These are phyloP conservation scores for Lepraria neglecta DNA, from an alignment of 495 filamentous ascomycete genomes.

Conservation along the genomic window DNA sequence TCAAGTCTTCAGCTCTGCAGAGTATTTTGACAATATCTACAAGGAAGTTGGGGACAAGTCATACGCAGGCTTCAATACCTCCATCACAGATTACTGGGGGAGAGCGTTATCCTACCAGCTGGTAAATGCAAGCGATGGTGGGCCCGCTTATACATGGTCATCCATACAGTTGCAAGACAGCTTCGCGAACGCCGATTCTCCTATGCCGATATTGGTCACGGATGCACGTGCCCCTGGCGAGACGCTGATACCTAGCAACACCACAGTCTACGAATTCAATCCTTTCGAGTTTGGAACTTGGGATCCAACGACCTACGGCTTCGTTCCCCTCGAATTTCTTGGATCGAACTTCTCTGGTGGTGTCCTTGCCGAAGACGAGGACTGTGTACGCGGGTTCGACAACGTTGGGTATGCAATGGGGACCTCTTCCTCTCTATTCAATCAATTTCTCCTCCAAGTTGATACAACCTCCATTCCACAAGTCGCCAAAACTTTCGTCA, in stretches of 20 bases:
- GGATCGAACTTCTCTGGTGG: constrained; percentile 75
- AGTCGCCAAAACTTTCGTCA: constrained; percentile 47
- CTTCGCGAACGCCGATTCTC: constrained; percentile 65
- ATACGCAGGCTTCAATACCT: constrained; percentile 64
- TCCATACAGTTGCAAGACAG: constrained; percentile 65
- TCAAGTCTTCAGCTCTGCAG: constrained; percentile 45
- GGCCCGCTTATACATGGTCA: constrained; percentile 76
- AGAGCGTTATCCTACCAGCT: constrained; percentile 79
- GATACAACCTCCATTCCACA: constrained; percentile 47
- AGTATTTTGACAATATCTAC: constrained; percentile 63
- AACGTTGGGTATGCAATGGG: constrained; percentile 83
- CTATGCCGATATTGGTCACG: constrained; percentile 76
- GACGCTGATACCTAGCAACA: constrained; percentile 59
- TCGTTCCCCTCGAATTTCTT: constrained; percentile 65
- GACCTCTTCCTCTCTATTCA: constrained; percentile 88
- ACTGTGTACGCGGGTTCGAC: constrained; percentile 77
- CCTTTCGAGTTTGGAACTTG: constrained; percentile 82
- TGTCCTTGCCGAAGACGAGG: constrained; percentile 46
- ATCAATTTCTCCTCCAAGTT: constrained; percentile 60
- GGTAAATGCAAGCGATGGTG: constrained; percentile 70
- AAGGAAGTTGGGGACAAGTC: constrained; percentile 58
- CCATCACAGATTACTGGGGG: constrained; percentile 84
- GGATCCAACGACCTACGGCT: constrained; percentile 76
- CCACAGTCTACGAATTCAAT: constrained; percentile 82
- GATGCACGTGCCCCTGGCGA: constrained; percentile 66